Evolutionary conservation across 31 red algal species (phyloP).

Genomic region (Odonthalia washingtoniensis): DNA sequence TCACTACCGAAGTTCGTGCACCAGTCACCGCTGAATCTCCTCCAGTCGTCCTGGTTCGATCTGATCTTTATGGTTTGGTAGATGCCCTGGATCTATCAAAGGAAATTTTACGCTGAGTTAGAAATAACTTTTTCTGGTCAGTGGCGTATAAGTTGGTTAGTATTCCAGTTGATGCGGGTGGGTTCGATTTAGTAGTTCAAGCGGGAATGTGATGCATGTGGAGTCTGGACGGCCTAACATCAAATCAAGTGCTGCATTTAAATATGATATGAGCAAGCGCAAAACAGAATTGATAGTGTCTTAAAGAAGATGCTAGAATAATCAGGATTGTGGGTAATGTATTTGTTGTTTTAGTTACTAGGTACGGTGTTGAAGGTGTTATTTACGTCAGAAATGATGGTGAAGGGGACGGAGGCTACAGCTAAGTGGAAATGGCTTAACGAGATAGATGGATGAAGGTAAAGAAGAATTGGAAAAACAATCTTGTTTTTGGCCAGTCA

Average conservation of each 20-base stretch:
- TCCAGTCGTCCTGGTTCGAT: slow-evolving; percentile 79
- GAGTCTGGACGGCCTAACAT: too few relatives aligned
- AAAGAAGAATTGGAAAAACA: slow-evolving; percentile 49
- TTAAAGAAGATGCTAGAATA: slow-evolving; percentile 81
- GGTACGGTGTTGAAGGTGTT: slow-evolving; percentile 94
- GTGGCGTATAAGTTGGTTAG: slow-evolving; percentile 90
- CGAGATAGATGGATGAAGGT: too few relatives aligned
- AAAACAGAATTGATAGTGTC: too few relatives aligned
- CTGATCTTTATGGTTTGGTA: slow-evolving; percentile 80
- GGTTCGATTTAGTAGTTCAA: too few relatives aligned
- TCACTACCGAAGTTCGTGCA: slow-evolving; percentile 87
- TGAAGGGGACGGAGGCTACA: slow-evolving; percentile 55
- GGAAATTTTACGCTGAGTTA: slow-evolving; percentile 82
- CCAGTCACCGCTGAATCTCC: slow-evolving; percentile 83
- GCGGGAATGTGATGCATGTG: too few relatives aligned
- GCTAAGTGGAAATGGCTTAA: slow-evolving; percentile 45
- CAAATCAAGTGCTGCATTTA: too few relatives aligned
- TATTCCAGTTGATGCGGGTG: slow-evolving; percentile 91
- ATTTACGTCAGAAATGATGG: slow-evolving; percentile 74
- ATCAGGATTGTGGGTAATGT: slow-evolving; percentile 90
- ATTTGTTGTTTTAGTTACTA: slow-evolving; percentile 87
- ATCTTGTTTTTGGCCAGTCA: slow-evolving; percentile 71
- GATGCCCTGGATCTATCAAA: slow-evolving; percentile 74
- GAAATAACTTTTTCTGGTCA: slow-evolving; percentile 92
- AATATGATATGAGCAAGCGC: too few relatives aligned